Conservation (phyloP, 225 moss, liverwort and hornwort species). For the Marchantia paleacea region DNA sequence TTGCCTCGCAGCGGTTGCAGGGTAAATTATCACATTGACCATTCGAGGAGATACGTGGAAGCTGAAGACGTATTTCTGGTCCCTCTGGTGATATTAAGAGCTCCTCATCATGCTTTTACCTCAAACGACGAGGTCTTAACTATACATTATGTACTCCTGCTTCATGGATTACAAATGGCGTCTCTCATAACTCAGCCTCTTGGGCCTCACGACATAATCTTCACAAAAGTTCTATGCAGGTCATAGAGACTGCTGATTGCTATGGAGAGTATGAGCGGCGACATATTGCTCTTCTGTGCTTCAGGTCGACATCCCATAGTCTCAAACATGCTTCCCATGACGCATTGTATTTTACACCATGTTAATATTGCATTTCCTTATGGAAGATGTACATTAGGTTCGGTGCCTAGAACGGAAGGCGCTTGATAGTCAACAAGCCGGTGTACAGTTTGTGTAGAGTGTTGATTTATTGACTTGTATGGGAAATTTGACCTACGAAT, state of each 20-base stretch:
- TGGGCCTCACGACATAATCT: background rate
- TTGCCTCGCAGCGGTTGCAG: background rate
- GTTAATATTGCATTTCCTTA: no score
- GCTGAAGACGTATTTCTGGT: background rate
- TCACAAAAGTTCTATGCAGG: background rate
- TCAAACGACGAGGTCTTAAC: background rate
- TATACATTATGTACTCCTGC: background rate
- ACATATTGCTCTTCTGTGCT: background rate
- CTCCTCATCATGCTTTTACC: background rate
- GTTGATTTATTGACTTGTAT: no score
- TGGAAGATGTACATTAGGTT: no score
- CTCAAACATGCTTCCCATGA: no score
- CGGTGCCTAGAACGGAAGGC: no score
- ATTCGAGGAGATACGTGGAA: background rate
- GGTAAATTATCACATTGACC: background rate
- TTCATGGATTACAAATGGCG: background rate
- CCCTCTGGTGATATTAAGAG: background rate
- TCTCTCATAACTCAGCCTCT: background rate
- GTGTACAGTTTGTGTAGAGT: no score
- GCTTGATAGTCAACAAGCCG: no score
- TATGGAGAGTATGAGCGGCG: background rate
- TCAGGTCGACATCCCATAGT: no score
- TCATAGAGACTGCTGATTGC: background rate
- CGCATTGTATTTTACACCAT: no score
- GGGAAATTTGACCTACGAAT: no score